These are phyloP conservation scores for Lipomyces orientalis DNA, from an alignment of 805 yeast species.

Conservation along the genomic window DNA sequence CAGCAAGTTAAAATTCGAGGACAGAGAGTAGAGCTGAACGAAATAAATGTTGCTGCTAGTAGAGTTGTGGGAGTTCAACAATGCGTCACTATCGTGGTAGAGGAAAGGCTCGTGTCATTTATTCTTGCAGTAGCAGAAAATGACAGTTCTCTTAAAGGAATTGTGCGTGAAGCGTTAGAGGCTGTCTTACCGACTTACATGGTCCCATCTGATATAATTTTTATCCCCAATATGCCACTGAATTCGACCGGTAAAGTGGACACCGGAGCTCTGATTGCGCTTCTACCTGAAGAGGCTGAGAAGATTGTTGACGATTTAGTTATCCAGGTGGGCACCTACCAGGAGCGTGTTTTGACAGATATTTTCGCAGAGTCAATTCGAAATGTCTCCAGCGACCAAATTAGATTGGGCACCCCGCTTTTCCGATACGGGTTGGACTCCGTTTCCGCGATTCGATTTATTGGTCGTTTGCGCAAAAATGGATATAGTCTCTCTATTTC, in stretches of 20 bases:
- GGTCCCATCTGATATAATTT: constrained; percentile 35
- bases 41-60: constrained; percentile 35
- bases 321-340: not conserved
- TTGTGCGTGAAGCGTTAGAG: not conserved
- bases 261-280: not conserved
- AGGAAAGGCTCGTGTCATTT: constrained; percentile 11
- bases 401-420: constrained; percentile 21
- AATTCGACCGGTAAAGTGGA: constrained; percentile 38
- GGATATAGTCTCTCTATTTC: constrained; percentile 18
- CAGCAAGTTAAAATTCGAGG: constrained; percentile 44
- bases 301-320: not conserved
- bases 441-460: constrained; percentile 30
- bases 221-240: constrained; percentile 29
- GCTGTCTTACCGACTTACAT: constrained; percentile 35
- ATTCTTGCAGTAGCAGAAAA: not conserved
- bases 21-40: constrained; percentile 43
- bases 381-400: not conserved
- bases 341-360: constrained; percentile 21
- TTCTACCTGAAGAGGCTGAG: not conserved
- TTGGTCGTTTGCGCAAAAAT: constrained; percentile 7
- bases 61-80: constrained; percentile 20
- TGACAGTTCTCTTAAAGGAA: not conserved
- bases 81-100: constrained; percentile 21
- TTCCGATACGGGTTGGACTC: constrained; percentile 40
- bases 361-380: constrained; percentile 10